Base-by-base conservation (phyloP, 768 basidiomycete genomes). In the Suillus decipiens region DNA sequence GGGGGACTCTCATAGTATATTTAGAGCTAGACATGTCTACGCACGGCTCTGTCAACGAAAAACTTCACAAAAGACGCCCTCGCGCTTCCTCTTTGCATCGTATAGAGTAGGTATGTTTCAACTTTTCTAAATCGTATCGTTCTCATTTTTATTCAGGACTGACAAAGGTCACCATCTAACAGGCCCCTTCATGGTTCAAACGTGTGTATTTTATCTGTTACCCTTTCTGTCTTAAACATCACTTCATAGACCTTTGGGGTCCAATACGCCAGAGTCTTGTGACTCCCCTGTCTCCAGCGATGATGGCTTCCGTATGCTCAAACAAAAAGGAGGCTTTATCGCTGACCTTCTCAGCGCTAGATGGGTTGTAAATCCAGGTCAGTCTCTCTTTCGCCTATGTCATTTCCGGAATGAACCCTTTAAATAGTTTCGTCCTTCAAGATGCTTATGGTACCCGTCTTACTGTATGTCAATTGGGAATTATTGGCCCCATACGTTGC, bases 331-430 rank as follows among this genome's bases (percentile, higher is more conserved):
- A 17, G 83, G 83, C 1, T 72, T 89, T 36, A 76, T 84, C 84
- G 74, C 79, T 71, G 81, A 89, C 72, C 64, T 88, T 66, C 76
- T 63, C 68, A 79, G 82, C 0, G 72, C 81, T 15, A 79, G 85
- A 67, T 96, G 95, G 95, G 87, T 88, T 61, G 75, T 89, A 19
- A 80, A 90, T 24, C 93, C 94, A 9, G 72, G 93, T 90, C 57
- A 61, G 84, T 80, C 12, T 1, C 22, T 33, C 24, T 10, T 51
- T 19, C 36, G 50, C n/a, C 2, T 61, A 31, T 2, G 4, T 17
- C 47, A 61, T 50, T 15, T 37, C 14, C 54, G 2, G 59, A 28
- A 6, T 48, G 34, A n/a, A 24, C 24, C 45, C 31, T 45, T 19
- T n/a, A 22, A 2, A 15, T 66, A 92, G 90, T 73, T 14, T 83